Base-by-base conservation (phyloP, 2,329 filamentous ascomycete species). In the Beauveria brongniartii region DNA sequence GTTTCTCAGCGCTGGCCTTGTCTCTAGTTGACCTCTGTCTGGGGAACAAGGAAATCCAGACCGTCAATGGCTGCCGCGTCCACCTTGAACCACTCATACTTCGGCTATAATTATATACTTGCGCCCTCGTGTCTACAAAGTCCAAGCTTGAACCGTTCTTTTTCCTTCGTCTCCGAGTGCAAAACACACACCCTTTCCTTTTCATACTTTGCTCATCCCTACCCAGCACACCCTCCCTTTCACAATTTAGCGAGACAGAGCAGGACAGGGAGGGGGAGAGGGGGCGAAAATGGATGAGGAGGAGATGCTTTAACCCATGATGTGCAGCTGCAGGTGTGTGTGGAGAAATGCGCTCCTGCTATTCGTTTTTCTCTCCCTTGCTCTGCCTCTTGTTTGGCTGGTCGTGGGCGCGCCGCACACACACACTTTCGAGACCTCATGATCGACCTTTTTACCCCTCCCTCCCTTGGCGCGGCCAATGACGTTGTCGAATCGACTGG, bases 241-340 rank as follows among this genome's bases (percentile, higher is more conserved):
- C 34, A 37, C 34, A 6, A 10, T 37, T 37, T 37, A 16, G 34
- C 26, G 20, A 51, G 48, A n/a, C 16, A 51, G 26, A 28, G 43
- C 10, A 10, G 26, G 22, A 26, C n/a, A 22, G 22, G 53, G 22
- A 16, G 24, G 53, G 10, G 12, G 43, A 18, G 16, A 30, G 20
- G 20, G 24, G 53, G 53, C 40, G 22, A 44, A 37, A 54, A 22
- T 47, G n/a, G n/a, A 47, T 26, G 34, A 37, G 34, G 8, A 22
- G 34, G 34, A 37, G 12, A 37, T 37, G 34, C 34, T 37, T 37
- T 47, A 24, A 47, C 20, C 22, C 44, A 47, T 47, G 56, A 59
- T 59, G 56, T 59, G 56, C 56, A 59, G 56, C 56, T 59, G 56
- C 48, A 53, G 48, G 56, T 59, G 56, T 47, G 56, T 52, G 56